Evolutionary conservation across 139 green algal genomes (phyloP).

Genomic region (Volvox reticuliferus): DNA sequence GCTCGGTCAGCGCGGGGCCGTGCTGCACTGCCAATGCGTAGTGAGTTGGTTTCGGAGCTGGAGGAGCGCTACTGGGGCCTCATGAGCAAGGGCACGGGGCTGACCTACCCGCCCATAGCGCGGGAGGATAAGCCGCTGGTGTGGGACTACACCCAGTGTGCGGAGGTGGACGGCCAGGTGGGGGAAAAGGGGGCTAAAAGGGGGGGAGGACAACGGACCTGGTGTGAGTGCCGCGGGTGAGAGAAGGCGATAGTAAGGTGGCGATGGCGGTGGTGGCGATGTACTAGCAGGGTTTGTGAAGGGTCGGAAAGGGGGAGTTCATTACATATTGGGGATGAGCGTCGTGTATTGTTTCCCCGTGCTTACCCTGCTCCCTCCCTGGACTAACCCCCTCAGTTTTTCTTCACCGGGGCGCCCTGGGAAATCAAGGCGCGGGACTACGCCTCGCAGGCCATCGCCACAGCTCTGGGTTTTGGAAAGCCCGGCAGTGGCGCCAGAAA

Average conservation of each 20-base stretch:
- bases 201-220: too few species aligned
- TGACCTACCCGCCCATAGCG: slow-evolving; percentile 29
- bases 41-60: not conserved
- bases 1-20: not conserved
- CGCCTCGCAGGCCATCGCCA: slow-evolving; percentile 60
- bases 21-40: slow-evolving; percentile 2
- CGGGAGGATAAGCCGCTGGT: slow-evolving; percentile 25
- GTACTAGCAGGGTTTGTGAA: too few species aligned
- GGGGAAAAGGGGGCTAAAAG: not conserved
- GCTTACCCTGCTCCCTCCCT: not conserved
- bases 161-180: slow-evolving; percentile 60
- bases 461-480: slow-evolving; percentile 30
- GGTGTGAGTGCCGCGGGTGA: too few species aligned
- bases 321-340: too few species aligned
- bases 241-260: too few species aligned
- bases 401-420: slow-evolving; percentile 54
- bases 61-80: slow-evolving; percentile 54
- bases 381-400: not conserved
- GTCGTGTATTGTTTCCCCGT: too few species aligned
- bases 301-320: too few species aligned
- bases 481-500: not conserved
- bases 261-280: too few species aligned
- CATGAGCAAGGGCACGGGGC: slow-evolving; percentile 44
- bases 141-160: slow-evolving; percentile 69
- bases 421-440: slow-evolving; percentile 69